Conservation (phyloP, 306 rosid species). For the Oxytropis ochrocephala region DNA sequence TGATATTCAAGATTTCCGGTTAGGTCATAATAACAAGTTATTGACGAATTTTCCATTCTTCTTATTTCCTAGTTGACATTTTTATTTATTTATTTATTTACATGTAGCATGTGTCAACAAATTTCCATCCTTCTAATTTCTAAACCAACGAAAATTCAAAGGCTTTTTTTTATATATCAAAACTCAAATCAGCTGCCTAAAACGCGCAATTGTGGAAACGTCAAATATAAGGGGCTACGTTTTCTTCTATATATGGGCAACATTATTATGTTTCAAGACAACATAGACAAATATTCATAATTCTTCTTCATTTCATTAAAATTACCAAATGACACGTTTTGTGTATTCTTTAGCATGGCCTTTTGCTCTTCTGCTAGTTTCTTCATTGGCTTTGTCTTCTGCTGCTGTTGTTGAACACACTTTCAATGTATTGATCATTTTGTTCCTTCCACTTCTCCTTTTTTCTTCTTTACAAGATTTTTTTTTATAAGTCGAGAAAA, state of each 20-base stretch:
- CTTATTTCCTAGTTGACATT: not conserved
- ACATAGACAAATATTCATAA: not conserved
- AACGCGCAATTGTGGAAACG: constrained; percentile 20
- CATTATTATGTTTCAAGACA: not conserved
- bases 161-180: no score
- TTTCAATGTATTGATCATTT: constrained; percentile 33
- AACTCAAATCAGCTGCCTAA: not conserved
- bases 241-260: not conserved
- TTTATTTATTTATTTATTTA: not conserved
- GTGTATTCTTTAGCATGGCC: constrained; percentile 19
- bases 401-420: constrained; percentile 27
- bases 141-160: constrained; percentile 25
- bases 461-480: not conserved
- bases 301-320: not conserved
- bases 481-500: no score
- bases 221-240: not conserved
- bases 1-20: not conserved
- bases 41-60: not conserved
- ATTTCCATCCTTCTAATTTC: not conserved
- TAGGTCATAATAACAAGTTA: not conserved
- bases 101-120: not conserved
- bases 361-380: constrained; percentile 23
- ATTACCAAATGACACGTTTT: constrained; percentile 16
- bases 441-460: not conserved
- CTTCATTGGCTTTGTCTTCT: constrained; percentile 15